A percentile compares a stretch with the other conserved stretches of the same genome.
Evolutionary conservation across 805 yeast genomes (phyloP).

Genomic region (Zygoascus bituminiphila): DNA sequence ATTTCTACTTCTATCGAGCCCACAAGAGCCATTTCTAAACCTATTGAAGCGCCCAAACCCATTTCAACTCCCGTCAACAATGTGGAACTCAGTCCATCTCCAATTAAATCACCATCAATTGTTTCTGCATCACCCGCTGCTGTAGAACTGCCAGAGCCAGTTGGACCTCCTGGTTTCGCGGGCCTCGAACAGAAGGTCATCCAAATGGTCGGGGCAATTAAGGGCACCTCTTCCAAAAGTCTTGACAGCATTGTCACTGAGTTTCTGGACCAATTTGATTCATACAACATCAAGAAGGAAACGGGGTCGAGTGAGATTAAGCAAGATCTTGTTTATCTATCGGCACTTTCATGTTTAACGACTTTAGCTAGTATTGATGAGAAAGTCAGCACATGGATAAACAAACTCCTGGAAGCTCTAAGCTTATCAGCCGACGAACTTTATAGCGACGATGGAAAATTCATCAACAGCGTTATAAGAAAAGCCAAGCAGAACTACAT

Average conservation of each 20-base stretch:
- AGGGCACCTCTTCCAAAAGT: neutral
- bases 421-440: neutral
- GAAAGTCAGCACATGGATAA: conserved; percentile 1
- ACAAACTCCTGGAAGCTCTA: neutral
- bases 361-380: neutral
- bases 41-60: neutral
- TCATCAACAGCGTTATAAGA: neutral
- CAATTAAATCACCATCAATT: neutral
- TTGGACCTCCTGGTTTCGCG: neutral
- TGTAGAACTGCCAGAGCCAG: neutral
- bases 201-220: neutral
- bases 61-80: neutral
- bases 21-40: neutral
- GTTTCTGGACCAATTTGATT: neutral
- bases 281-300: neutral
- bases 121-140: neutral
- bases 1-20: neutral
- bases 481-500: conserved; percentile 1
- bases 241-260: neutral
- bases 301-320: neutral
- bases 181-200: neutral
- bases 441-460: neutral
- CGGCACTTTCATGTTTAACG: neutral
- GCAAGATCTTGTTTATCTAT: neutral
- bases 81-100: neutral